Conservation (phyloP, 345 rosid genomes). For the Acer saccharum region DNA sequence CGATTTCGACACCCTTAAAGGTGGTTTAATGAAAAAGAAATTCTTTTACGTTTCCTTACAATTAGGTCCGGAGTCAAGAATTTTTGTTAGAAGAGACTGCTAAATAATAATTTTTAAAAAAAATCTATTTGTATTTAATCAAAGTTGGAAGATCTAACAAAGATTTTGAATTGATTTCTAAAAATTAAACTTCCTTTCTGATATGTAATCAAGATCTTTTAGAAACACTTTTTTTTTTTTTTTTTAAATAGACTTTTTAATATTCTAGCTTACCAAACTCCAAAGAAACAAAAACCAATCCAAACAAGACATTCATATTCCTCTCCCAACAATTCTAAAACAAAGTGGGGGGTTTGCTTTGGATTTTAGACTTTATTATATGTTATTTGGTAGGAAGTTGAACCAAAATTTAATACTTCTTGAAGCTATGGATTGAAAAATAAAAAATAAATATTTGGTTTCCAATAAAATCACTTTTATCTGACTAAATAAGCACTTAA, state of each 20-base stretch:
- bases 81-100: too few relatives aligned
- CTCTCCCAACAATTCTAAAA: not conserved
- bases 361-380: not conserved
- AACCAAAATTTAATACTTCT: conserved; percentile 15
- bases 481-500: not conserved
- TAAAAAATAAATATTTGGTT: not conserved
- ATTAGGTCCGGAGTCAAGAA: too few relatives aligned
- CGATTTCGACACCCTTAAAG: not conserved
- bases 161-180: not conserved
- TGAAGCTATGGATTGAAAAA: not conserved
- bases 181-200: not conserved
- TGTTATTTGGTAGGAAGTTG: conserved; percentile 8
- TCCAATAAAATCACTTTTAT: conserved; percentile 12
- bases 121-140: too few relatives aligned
- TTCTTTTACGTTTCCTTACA: not conserved
- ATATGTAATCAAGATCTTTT: not conserved
- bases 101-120: too few relatives aligned
- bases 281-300: not conserved
- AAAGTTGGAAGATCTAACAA: not conserved
- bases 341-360: not conserved
- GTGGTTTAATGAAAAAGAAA: not conserved
- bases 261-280: not conserved
- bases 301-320: not conserved
- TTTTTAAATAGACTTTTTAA: not conserved
- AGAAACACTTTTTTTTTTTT: too few relatives aligned